phyloP scores from a whole-genome alignment of 371 early-diverging fungal genomes.

The Lichtheimia corymbifera region DNA sequence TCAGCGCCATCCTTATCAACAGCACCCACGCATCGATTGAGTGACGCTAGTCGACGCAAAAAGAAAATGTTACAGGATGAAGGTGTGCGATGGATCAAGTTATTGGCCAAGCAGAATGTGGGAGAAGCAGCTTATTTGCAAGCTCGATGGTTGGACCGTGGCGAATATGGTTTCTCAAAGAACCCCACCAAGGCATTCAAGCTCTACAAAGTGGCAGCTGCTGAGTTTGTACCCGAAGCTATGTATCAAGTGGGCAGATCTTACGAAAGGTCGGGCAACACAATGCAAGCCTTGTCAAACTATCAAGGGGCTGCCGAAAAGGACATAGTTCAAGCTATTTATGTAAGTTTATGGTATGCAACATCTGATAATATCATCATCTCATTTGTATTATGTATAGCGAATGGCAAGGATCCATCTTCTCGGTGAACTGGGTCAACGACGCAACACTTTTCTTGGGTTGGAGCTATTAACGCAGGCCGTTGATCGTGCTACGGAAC shows the following conservation, averaged over 20 bases:
- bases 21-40: neutral
- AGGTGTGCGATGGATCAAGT: slow-evolving; percentile 74
- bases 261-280: slow-evolving; percentile 60
- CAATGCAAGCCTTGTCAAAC: slow-evolving; percentile 59
- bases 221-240: slow-evolving; percentile 37
- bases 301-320: slow-evolving; percentile 71
- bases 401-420: slow-evolving; percentile 40
- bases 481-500: slow-evolving; percentile 31
- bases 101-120: slow-evolving; percentile 62
- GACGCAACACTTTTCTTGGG: slow-evolving; percentile 28
- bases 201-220: slow-evolving; percentile 40
- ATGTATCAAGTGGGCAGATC: slow-evolving; percentile 33
- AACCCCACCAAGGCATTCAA: slow-evolving; percentile 50
- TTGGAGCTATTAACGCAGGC: slow-evolving; percentile 34
- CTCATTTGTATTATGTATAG: slow-evolving; percentile 16
- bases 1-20: slow-evolving; percentile 3
- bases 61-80: slow-evolving; percentile 49
- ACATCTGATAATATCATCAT: neutral
- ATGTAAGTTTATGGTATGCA: slow-evolving; percentile 40
- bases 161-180: slow-evolving; percentile 54
- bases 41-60: slow-evolving; percentile 14
- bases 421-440: slow-evolving; percentile 43
- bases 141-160: slow-evolving; percentile 71
- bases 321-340: slow-evolving; percentile 69
- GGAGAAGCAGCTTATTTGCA: slow-evolving; percentile 74